phyloP scores from a whole-genome alignment of 2,329 filamentous ascomycete genomes.

The Arthrobotrys iridis region DNA sequence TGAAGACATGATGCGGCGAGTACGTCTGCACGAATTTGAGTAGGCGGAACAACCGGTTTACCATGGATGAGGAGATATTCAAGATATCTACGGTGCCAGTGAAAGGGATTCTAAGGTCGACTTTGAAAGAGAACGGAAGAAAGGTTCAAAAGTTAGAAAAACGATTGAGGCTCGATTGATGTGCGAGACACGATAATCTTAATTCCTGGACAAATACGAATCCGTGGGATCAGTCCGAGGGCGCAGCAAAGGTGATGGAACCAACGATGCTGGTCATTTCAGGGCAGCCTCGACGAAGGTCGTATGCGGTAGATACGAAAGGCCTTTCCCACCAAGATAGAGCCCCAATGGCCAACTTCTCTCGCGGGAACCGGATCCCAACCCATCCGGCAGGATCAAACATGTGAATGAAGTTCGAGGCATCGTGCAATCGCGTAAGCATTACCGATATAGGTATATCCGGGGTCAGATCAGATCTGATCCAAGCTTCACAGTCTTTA shows the following conservation, averaged over 20 bases:
- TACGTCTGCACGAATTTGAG: slow-evolving; percentile 7
- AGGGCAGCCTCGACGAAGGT: slow-evolving; percentile 7
- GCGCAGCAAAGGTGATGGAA: background rate
- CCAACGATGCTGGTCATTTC: background rate
- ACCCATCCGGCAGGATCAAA: slow-evolving; percentile 13
- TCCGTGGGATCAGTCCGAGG: background rate
- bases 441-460: no score
- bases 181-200: background rate
- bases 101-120: background rate
- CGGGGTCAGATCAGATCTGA: no score
- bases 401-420: background rate
- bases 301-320: slow-evolving; percentile 2
- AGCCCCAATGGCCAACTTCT: background rate
- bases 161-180: background rate
- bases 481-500: no score
- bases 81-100: background rate
- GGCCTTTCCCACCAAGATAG: background rate
- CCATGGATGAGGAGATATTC: background rate
- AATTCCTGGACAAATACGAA: background rate
- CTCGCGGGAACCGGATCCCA: slow-evolving; percentile 7
- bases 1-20: slow-evolving; percentile 24
- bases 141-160: background rate
- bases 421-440: background rate
- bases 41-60: background rate
- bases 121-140: background rate